A percentile compares a stretch with the other conserved stretches of the same genome.
Conservation (phyloP, 768 basidiomycete genomes). For the Chalciporus piperatus region DNA sequence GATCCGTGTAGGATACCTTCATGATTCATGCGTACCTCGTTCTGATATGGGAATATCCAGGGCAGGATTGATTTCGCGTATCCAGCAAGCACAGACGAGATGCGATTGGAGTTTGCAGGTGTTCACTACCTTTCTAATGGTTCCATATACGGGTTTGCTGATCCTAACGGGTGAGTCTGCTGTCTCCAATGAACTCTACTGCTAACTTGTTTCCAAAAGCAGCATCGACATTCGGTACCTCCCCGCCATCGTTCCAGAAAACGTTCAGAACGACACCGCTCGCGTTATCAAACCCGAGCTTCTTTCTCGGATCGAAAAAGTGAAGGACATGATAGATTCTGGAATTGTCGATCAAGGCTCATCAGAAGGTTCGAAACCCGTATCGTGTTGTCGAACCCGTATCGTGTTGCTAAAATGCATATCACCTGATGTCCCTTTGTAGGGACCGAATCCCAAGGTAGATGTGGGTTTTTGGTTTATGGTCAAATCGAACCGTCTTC, state of each 20-base stretch:
- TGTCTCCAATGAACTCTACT: background rate
- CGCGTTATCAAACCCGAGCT: slow-evolving; percentile 59
- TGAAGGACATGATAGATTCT: slow-evolving; percentile 63
- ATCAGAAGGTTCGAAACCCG: slow-evolving; percentile 26
- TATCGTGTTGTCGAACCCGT: background rate
- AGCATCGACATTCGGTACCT: slow-evolving; percentile 64
- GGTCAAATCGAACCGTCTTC: slow-evolving; percentile 58
- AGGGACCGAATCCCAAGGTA: slow-evolving; percentile 48
- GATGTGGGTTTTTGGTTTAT: slow-evolving; percentile 65
- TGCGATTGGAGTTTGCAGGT: slow-evolving; percentile 73
- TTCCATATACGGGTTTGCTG: slow-evolving; percentile 72
- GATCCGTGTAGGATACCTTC: slow-evolving; percentile 54
- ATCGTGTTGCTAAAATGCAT: background rate
- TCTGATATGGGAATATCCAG: slow-evolving; percentile 33
- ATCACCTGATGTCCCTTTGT: background rate
- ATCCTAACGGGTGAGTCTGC: slow-evolving; percentile 53
- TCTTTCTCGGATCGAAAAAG: slow-evolving; percentile 50
- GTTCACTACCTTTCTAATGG: slow-evolving; percentile 74
- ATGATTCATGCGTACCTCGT: slow-evolving; percentile 1
- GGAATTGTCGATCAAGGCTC: slow-evolving; percentile 59
- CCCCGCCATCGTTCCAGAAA: slow-evolving; percentile 61
- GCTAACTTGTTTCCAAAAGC: slow-evolving; percentile 35
- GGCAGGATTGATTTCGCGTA: slow-evolving; percentile 71
- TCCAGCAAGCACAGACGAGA: slow-evolving; percentile 47
- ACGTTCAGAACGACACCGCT: slow-evolving; percentile 55